Percentiles rank a stretch among this genome's conserved stretches.
phyloP scores from a whole-genome alignment of 805 yeast genomes.

The Saturnispora hagleri region DNA sequence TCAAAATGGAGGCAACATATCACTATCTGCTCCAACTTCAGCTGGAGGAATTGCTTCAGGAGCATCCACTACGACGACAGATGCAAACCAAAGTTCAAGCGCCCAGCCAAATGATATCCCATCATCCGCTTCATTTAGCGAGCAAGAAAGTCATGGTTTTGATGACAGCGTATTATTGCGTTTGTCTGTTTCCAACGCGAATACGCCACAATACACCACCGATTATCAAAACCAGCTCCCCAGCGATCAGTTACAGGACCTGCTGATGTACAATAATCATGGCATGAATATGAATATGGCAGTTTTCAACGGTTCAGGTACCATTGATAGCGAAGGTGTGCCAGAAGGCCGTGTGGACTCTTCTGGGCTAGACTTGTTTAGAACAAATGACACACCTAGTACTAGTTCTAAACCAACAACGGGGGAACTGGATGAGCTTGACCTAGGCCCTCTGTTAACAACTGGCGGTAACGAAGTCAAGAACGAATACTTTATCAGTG shows the following conservation, averaged over 20 bases:
- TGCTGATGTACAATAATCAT: not conserved
- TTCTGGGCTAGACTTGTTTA: constrained; percentile 11
- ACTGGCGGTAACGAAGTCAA: constrained; percentile 1
- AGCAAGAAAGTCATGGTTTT: not conserved
- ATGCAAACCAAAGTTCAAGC: not conserved
- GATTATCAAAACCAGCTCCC: not conserved
- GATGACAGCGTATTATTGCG: not conserved
- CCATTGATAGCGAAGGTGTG: constrained; percentile 10
- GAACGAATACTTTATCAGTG: constrained; percentile 2
- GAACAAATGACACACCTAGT: constrained; percentile 5
- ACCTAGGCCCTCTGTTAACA: constrained; percentile 1
- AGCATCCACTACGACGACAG: constrained; percentile 5
- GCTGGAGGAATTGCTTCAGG: constrained; percentile 6
- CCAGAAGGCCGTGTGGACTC: constrained; percentile 10
- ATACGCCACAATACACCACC: constrained; percentile 3
- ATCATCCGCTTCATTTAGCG: not conserved
- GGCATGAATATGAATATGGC: constrained; percentile 6
- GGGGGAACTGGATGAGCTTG: constrained; percentile 4
- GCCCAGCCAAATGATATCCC: not conserved
- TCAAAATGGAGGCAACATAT: not conserved
- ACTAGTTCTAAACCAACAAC: not conserved
- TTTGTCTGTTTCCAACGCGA: constrained; percentile 1
- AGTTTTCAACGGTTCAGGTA: constrained; percentile 9
- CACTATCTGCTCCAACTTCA: constrained; percentile 1
- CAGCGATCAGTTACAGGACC: constrained; percentile 2